A percentile compares a stretch with the other conserved stretches of the same genome.
Evolutionary conservation across 2,329 filamentous ascomycete species (phyloP).

Genomic region (Aspergillus cejpii): DNA sequence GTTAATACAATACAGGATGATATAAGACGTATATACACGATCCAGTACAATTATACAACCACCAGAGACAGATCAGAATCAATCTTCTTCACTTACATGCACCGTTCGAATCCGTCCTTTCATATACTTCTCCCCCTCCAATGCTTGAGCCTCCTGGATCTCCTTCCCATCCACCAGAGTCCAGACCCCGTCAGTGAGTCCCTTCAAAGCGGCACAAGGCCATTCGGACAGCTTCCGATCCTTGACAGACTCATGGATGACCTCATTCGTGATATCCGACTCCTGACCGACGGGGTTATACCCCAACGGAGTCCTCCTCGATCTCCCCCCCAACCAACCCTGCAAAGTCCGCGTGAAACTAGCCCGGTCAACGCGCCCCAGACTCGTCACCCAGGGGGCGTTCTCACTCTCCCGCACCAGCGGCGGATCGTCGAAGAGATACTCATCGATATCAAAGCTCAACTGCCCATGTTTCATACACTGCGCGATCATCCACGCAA

Average conservation of each 20-base stretch:
- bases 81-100: slow-evolving; percentile 7
- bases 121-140: slow-evolving; percentile 8
- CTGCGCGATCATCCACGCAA: slow-evolving; percentile 55
- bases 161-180: not conserved
- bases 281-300: slow-evolving; percentile 6
- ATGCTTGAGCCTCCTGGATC: not conserved
- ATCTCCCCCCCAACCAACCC: slow-evolving; percentile 6
- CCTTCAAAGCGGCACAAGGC: not conserved
- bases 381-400: slow-evolving; percentile 15
- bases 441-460: slow-evolving; percentile 15
- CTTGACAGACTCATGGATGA: slow-evolving; percentile 11
- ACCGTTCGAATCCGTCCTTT: slow-evolving; percentile 9
- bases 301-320: slow-evolving; percentile 11
- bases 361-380: slow-evolving; percentile 6
- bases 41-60: too few species aligned
- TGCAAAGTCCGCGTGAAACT: slow-evolving; percentile 10
- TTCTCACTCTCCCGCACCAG: not conserved
- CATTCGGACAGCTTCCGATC: slow-evolving; percentile 3
- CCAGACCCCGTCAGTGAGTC: not conserved
- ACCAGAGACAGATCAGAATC: too few species aligned
- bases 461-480: slow-evolving; percentile 20
- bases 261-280: slow-evolving; percentile 7
- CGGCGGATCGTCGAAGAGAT: slow-evolving; percentile 16
- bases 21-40: too few species aligned
- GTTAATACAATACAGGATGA: too few species aligned